Percentiles rank a stretch among this genome's conserved stretches.
Conservation (phyloP, 345 rosid genomes). For the Moricandia moricandioides region DNA sequence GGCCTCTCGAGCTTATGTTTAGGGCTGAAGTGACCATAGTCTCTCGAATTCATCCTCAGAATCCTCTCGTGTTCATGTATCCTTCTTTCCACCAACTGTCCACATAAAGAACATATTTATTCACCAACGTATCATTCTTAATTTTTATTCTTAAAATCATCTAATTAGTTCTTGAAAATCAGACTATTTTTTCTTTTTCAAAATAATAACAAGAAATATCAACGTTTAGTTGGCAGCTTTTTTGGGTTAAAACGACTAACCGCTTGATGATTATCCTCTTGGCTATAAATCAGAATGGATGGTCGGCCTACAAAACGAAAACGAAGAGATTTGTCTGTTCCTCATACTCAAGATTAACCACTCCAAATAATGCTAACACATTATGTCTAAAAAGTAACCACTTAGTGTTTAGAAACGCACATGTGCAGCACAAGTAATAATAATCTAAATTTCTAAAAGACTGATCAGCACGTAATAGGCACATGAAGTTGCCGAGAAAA, state of each 20-base stretch:
- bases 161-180: background rate
- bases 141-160: background rate
- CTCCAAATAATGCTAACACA: conserved; percentile 9
- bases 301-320: conserved; percentile 45
- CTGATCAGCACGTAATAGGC: conserved; percentile 10
- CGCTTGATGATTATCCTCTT: conserved; percentile 37
- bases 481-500: conserved; percentile 34
- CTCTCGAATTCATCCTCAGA: conserved; percentile 54
- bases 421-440: conserved; percentile 16
- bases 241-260: conserved; percentile 29
- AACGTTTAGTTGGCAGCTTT: background rate
- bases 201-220: background rate
- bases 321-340: background rate
- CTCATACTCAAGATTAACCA: background rate
- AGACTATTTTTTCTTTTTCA: background rate
- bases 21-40: conserved; percentile 78
- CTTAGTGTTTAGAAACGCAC: conserved; percentile 9
- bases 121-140: conserved; percentile 6
- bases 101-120: background rate
- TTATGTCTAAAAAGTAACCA: background rate
- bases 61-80: conserved; percentile 71
- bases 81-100: conserved; percentile 21
- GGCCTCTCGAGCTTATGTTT: conserved; percentile 71
- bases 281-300: conserved; percentile 32
- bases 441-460: conserved; percentile 25